Percentiles rank a stretch among this genome's conserved stretches.
phyloP scores from a whole-genome alignment of 768 basidiomycete genomes.

The Mycena albidolilacea region DNA sequence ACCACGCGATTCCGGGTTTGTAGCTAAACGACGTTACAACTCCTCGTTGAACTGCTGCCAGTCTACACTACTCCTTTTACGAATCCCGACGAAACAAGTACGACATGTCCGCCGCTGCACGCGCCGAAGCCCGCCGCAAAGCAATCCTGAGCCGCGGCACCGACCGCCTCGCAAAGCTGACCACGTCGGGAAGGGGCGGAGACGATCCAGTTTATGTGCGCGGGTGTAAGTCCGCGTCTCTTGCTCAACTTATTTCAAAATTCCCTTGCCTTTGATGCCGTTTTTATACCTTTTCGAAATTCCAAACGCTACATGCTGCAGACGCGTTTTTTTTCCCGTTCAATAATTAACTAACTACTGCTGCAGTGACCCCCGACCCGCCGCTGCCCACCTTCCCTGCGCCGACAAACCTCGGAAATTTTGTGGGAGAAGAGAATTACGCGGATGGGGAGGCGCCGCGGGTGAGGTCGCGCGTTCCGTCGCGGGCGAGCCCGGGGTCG shows the following conservation, averaged over 20 bases:
- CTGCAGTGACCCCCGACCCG: slow-evolving; percentile 50
- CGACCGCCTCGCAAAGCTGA: slow-evolving; percentile 85
- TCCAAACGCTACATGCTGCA: background rate
- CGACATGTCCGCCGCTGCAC: slow-evolving; percentile 69
- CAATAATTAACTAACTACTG: background rate
- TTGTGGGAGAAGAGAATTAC: slow-evolving; percentile 62
- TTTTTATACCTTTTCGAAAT: background rate
- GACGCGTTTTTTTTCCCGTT: background rate
- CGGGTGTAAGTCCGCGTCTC: background rate
- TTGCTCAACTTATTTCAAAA: no score
- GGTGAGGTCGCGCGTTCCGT: slow-evolving; percentile 39
- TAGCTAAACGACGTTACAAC: background rate
- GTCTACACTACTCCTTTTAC: background rate
- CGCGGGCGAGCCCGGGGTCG: slow-evolving; percentile 44
- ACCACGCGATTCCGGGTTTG: background rate
- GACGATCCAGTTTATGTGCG: slow-evolving; percentile 53
- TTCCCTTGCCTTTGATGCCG: no score
- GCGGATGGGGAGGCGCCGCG: slow-evolving; percentile 31
- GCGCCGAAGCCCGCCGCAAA: slow-evolving; percentile 83
- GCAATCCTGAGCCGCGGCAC: slow-evolving; percentile 81
- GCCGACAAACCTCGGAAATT: slow-evolving; percentile 47
- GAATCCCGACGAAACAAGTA: background rate
- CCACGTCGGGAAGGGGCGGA: slow-evolving; percentile 79
- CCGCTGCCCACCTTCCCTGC: slow-evolving; percentile 52
- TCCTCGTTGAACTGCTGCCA: background rate